These are phyloP conservation scores for Capsella rubella DNA, from an alignment of 441 rosid genomes.

Conservation along the genomic window DNA sequence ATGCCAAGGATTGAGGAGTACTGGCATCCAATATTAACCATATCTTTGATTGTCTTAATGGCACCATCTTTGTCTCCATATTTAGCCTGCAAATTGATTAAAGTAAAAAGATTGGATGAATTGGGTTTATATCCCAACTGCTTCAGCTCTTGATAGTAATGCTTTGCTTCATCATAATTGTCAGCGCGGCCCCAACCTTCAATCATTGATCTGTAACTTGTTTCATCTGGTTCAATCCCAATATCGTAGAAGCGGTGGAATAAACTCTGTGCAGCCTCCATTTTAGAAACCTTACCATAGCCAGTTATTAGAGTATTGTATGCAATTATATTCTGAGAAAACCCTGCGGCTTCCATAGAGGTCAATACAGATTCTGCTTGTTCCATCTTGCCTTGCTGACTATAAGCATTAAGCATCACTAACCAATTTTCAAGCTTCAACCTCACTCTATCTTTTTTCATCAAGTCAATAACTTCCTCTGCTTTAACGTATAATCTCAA, in stretches of 20 bases:
- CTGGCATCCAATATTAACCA: conserved; percentile 75
- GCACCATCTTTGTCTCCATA: conserved; percentile 77
- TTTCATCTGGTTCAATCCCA: conserved; percentile 81
- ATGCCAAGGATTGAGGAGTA: conserved; percentile 72
- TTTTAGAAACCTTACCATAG: conserved; percentile 61
- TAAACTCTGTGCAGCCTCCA: conserved; percentile 68
- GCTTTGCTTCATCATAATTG: conserved; percentile 56
- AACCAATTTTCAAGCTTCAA: conserved; percentile 80
- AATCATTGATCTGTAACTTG: conserved; percentile 87
- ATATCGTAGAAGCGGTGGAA: conserved; percentile 52
- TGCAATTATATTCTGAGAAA: conserved; percentile 60
- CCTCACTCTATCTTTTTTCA: conserved; percentile 62
- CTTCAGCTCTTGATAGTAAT: conserved; percentile 70
- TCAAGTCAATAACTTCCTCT: conserved; percentile 64
- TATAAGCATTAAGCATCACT: conserved; percentile 81
- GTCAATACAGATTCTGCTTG: conserved; percentile 56
- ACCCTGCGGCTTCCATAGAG: conserved; percentile 59
- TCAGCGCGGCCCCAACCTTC: conserved; percentile 95
- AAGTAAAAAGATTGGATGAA: conserved; percentile 78
- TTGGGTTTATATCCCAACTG: conserved; percentile 75
- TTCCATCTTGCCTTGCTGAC: conserved; percentile 77
- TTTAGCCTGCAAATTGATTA: conserved; percentile 76
- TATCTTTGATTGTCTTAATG: conserved; percentile 64
- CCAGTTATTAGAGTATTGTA: conserved; percentile 72
- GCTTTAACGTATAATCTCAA: conserved; percentile 75